These are phyloP conservation scores for Lipomyces yarrowii DNA, from an alignment of 1,139 yeast species.

Conservation along the genomic window DNA sequence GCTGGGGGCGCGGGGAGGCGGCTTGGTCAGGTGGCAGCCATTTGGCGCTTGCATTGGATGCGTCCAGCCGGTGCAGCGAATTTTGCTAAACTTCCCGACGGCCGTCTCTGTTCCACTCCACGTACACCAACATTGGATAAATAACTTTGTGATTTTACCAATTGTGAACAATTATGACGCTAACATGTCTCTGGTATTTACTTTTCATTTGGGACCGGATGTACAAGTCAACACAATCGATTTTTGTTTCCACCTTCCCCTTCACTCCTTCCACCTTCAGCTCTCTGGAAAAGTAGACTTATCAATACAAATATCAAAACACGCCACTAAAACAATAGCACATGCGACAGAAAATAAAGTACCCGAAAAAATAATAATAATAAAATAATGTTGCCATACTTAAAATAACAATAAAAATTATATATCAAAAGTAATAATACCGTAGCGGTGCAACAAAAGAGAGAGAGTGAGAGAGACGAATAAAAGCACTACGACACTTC, in stretches of 20 bases:
- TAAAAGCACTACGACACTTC: neutral
- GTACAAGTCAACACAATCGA: neutral
- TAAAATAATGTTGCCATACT: neutral
- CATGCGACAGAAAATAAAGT: neutral
- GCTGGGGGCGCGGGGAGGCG: neutral
- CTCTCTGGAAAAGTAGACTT: neutral
- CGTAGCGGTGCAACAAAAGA: neutral
- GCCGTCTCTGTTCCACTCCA: neutral
- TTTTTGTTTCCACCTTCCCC: neutral
- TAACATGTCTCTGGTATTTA: neutral
- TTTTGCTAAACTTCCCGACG: neutral
- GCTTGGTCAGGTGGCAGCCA: neutral
- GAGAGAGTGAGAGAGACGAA: neutral
- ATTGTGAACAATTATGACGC: neutral
- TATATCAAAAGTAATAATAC: neutral
- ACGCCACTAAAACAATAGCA: neutral
- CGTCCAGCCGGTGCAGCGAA: neutral
- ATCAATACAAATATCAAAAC: constrained; percentile 1
- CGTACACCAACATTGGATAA: too few relatives aligned
- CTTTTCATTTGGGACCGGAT: neutral
- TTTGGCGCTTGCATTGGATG: neutral
- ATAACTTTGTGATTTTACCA: neutral
- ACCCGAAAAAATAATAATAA: neutral
- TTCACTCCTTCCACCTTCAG: neutral
- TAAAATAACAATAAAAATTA: neutral